A percentile compares a stretch with the other conserved stretches of the same genome.
Conservation (phyloP, 1,284 basidiomycete genomes). For the Apiotrichum laibachii region DNA sequence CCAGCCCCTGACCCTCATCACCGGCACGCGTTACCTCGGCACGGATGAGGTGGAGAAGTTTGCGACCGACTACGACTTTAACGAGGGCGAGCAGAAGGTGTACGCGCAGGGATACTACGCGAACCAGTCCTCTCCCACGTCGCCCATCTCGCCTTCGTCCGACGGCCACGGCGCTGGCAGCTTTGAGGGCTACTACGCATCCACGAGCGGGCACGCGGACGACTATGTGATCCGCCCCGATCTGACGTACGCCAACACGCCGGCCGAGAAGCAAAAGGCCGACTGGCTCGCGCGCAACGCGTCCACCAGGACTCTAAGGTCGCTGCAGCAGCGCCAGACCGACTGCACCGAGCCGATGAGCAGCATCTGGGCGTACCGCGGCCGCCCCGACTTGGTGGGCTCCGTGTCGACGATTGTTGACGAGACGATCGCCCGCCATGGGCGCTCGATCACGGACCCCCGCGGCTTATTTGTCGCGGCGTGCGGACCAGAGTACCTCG, state of each 20-base stretch:
- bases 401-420: conserved; percentile 28
- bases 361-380: conserved; percentile 27
- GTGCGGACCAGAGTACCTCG: conserved; percentile 44
- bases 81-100: not conserved
- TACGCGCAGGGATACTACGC: not conserved
- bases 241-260: conserved; percentile 2
- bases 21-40: not conserved
- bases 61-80: not conserved
- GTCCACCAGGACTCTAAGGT: conserved; percentile 13
- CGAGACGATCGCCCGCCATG: conserved; percentile 26
- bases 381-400: conserved; percentile 32
- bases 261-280: conserved; percentile 29
- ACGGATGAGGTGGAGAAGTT: not conserved
- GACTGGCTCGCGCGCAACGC: conserved; percentile 30
- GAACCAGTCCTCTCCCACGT: not conserved
- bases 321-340: conserved; percentile 12
- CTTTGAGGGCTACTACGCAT: not conserved
- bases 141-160: not conserved
- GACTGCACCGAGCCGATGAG: conserved; percentile 20
- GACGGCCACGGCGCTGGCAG: conserved; percentile 1
- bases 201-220: not conserved
- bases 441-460: conserved; percentile 21
- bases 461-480: conserved; percentile 37
- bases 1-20: conserved; percentile 37
- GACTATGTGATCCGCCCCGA: conserved; percentile 5